These are phyloP conservation scores for Litchi chinensis DNA, from an alignment of 345 rosid species.

Conservation along the genomic window DNA sequence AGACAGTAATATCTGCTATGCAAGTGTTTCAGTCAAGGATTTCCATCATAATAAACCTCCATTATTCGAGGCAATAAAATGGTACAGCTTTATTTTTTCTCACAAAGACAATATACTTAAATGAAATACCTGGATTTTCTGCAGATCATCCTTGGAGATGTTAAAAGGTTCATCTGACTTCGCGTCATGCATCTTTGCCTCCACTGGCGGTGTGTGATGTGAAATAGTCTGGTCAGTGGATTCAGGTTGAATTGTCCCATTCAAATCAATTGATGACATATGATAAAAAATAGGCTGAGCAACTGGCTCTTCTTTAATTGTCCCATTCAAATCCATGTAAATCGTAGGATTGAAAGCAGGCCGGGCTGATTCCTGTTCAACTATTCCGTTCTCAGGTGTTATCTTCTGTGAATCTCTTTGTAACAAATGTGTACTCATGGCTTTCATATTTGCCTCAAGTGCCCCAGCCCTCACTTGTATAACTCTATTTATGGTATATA, in stretches of 20 bases:
- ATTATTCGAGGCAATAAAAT: neutral
- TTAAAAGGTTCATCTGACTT: slow-evolving; percentile 41
- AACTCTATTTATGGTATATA: slow-evolving; percentile 88
- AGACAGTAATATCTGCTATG: neutral
- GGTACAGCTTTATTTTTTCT: neutral
- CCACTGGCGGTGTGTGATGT: slow-evolving; percentile 28
- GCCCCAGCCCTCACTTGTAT: slow-evolving; percentile 94
- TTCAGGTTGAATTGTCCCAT: slow-evolving; percentile 56
- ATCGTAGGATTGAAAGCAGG: slow-evolving; percentile 31
- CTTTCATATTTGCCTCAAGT: slow-evolving; percentile 91
- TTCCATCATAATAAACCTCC: neutral
- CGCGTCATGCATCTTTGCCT: slow-evolving; percentile 41
- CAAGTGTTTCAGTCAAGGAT: neutral
- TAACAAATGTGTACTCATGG: slow-evolving; percentile 51
- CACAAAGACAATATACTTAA: neutral
- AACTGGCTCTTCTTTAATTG: slow-evolving; percentile 42
- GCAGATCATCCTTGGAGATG: slow-evolving; percentile 63
- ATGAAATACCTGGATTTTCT: slow-evolving; percentile 69
- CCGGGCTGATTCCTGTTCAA: slow-evolving; percentile 44
- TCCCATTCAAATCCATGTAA: slow-evolving; percentile 63
- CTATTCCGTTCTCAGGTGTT: slow-evolving; percentile 46
- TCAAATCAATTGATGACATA: slow-evolving; percentile 55
- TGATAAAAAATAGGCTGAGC: slow-evolving; percentile 38
- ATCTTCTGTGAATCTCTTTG: slow-evolving; percentile 52
- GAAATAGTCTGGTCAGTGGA: slow-evolving; percentile 39